Conservation (phyloP, 768 basidiomycete genomes). For the Calvatia gigantea region DNA sequence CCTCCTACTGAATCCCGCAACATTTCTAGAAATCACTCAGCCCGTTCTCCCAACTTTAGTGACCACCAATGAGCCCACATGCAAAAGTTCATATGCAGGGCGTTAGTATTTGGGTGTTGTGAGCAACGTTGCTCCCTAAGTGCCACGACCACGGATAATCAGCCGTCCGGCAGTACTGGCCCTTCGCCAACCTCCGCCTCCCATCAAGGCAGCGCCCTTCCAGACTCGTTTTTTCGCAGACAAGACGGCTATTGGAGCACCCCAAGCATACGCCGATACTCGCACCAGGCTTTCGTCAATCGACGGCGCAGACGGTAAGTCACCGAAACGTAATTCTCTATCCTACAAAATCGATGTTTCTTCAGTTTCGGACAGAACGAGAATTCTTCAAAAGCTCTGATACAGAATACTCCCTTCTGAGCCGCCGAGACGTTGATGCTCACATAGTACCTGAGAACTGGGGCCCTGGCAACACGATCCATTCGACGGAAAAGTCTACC, state of each 20-base stretch:
- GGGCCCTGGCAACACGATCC: conserved; percentile 3
- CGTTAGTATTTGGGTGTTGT: too few relatives aligned
- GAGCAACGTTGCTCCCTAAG: too few relatives aligned
- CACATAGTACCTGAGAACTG: conserved; percentile 13
- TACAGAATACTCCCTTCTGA: conserved; percentile 4
- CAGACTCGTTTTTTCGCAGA: conserved; percentile 1
- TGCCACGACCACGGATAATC: not conserved
- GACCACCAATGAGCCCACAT: too few relatives aligned
- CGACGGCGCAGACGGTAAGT: not conserved
- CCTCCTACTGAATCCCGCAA: too few relatives aligned
- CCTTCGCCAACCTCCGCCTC: not conserved
- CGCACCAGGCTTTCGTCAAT: not conserved
- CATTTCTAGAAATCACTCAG: too few relatives aligned
- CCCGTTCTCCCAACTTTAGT: too few relatives aligned
- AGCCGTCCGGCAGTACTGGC: not conserved
- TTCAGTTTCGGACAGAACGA: not conserved
- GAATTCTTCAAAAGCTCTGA: conserved; percentile 2
- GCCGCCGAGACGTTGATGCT: conserved; percentile 15
- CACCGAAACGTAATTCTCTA: too few relatives aligned
- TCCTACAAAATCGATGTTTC: not conserved
- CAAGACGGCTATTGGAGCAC: not conserved
- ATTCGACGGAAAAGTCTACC: conserved; percentile 11
- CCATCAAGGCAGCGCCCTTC: conserved; percentile 1
- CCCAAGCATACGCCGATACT: not conserved
- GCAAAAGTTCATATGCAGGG: too few relatives aligned